phyloP scores from a whole-genome alignment of 768 basidiomycete genomes.

The Termitomyces eurrhizus region DNA sequence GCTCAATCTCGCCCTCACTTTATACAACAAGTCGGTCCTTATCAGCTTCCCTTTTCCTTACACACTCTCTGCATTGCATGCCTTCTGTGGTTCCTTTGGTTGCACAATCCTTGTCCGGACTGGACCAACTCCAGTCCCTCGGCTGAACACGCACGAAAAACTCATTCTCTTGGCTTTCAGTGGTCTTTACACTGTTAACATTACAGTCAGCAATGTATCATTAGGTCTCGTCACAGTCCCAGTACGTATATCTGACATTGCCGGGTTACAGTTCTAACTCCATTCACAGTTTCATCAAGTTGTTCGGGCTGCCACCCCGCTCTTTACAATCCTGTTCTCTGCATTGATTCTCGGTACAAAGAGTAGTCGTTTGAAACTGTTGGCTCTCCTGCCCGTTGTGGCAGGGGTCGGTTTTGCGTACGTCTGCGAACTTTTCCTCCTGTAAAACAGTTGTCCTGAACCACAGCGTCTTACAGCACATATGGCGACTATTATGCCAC shows the following conservation, averaged over 20 bases:
- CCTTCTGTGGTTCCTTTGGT: conserved; percentile 81
- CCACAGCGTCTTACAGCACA: conserved; percentile 45
- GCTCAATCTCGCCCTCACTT: conserved; percentile 88
- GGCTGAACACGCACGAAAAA: conserved; percentile 50
- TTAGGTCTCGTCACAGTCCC: conserved; percentile 87
- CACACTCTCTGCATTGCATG: conserved; percentile 89
- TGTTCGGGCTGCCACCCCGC: conserved; percentile 85
- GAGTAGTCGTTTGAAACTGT: conserved; percentile 57
- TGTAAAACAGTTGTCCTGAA: not conserved
- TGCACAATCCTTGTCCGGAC: conserved; percentile 58
- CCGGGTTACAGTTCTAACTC: not conserved
- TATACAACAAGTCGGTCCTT: conserved; percentile 94
- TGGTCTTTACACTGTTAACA: conserved; percentile 88
- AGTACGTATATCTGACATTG: conserved; percentile 40
- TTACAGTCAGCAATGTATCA: conserved; percentile 90
- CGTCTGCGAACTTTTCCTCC: conserved; percentile 20
- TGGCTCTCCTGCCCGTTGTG: conserved; percentile 81
- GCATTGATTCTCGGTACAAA: conserved; percentile 59
- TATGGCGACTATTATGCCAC: conserved; percentile 97
- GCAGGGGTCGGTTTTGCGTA: conserved; percentile 90
- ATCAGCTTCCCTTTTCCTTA: conserved; percentile 95
- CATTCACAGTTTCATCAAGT: conserved; percentile 88
- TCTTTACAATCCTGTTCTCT: conserved; percentile 86
- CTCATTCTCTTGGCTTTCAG: conserved; percentile 78
- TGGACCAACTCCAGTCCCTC: conserved; percentile 14